These are phyloP conservation scores for Echites panduratus DNA, from an alignment of 257 asterid genomes.

Conservation along the genomic window DNA sequence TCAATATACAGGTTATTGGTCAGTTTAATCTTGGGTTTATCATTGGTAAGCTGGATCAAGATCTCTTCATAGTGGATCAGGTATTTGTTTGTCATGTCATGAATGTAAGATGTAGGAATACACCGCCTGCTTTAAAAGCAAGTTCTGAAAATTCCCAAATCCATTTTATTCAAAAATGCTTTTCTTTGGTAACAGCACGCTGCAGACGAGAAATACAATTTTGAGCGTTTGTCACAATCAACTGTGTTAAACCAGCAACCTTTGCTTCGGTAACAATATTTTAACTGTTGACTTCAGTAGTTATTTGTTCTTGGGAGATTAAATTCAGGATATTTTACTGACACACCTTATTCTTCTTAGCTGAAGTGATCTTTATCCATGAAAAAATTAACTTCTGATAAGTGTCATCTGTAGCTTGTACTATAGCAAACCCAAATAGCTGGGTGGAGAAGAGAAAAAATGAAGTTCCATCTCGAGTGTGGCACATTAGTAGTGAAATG, in stretches of 20 bases:
- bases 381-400: not conserved
- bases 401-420: not conserved
- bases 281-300: not conserved
- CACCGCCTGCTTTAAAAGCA: not conserved
- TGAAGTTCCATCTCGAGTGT: not conserved
- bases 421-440: conserved; percentile 1
- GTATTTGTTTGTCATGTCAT: conserved; percentile 35
- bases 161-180: not conserved
- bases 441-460: not conserved
- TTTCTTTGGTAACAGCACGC: conserved; percentile 68
- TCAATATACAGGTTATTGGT: conserved; percentile 69
- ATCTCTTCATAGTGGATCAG: conserved; percentile 98
- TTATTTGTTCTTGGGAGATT: not conserved
- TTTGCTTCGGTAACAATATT: conserved; percentile 59
- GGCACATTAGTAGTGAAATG: conserved; percentile 1
- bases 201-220: conserved; percentile 96
- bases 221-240: conserved; percentile 70
- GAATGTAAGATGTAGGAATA: not conserved
- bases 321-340: not conserved
- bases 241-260: conserved; percentile 96
- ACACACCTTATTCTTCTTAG: not conserved
- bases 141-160: not conserved
- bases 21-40: conserved; percentile 97
- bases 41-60: conserved; percentile 73
- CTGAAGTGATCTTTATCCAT: not conserved